Base-by-base conservation (phyloP, 192 early-diverging fungal species). In the Pilaira anomala region DNA sequence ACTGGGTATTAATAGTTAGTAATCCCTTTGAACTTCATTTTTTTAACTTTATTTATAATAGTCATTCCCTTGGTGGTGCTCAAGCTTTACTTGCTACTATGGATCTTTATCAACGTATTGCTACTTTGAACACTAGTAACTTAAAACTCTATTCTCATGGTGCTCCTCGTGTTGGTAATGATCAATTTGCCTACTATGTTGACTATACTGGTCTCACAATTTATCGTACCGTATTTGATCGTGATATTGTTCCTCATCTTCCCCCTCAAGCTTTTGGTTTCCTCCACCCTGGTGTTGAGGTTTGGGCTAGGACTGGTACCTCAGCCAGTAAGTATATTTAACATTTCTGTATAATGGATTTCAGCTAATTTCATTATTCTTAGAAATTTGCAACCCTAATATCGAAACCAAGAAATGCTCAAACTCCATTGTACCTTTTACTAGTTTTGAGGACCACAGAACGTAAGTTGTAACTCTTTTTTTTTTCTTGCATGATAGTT, bases 61-160 rank as follows among this genome's bases (percentile, higher is more conserved):
- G 72, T 11, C 72, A 74, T 28, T 68, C 66, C 0, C 67, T 74
- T 39, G 72, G 72, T 16, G 72, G 56, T 64, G 66, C 72, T 13
- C 16, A 57, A 6, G 65, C 72, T 26, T 25, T 57, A 3, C 24
- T 73, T 33, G 56, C 65, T 30, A 57, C 55, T 7, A 42, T 74
- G 51, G 72, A 74, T 55, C 57, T 74, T 11, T 67, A 68, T 39
- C 58, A 65, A 14, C 63, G 63, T 5, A 41, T 61, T 8, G 2
- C 24, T 14, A 24, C 48, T 2, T 33, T 71, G 16, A 65, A 26
- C 22, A 40, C 55, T 18, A 13, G 14, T 13, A 71, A 71, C 18
- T 19, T 71, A 16, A 29, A 13, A 14, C 44, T 65, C 3, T 66
- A 62, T 21, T 66, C 69, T 8, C 14, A 21, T 48, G 60, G 60